Evolutionary conservation across 108 stramenopile genomes (phyloP).

Genomic region (Conticribra weissflogii): DNA sequence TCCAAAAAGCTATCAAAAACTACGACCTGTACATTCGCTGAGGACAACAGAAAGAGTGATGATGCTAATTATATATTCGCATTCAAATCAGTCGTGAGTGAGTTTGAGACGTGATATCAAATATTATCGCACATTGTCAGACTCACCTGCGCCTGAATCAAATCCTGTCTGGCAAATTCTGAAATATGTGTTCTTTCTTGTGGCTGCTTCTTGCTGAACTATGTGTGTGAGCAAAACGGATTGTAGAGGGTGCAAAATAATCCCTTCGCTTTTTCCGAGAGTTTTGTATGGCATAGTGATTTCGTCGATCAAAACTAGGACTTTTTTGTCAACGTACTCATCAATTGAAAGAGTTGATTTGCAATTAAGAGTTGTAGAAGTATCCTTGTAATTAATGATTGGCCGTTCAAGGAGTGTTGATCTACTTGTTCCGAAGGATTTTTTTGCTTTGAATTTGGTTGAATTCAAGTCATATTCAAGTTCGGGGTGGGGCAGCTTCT

Average conservation of each 20-base stretch:
- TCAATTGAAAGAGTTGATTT: no score
- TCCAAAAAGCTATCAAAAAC: slow-evolving; percentile 64
- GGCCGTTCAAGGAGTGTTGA: background rate
- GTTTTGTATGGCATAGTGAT: background rate
- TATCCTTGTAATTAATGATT: slow-evolving; percentile 20
- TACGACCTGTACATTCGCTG: slow-evolving; percentile 11
- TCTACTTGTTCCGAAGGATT: background rate
- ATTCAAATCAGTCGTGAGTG: background rate
- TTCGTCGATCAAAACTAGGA: no score
- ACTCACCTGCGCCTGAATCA: slow-evolving; percentile 51
- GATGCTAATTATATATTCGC: slow-evolving; percentile 2
- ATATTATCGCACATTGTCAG: background rate
- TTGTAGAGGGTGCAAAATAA: slow-evolving; percentile 58
- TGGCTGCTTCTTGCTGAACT: slow-evolving; percentile 15
- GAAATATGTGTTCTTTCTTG: slow-evolving; percentile 7
- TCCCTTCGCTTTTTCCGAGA: no score
- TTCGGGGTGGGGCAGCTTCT: background rate
- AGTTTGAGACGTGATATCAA: background rate
- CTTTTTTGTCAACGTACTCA: no score
- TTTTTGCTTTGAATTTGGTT: background rate
- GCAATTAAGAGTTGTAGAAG: background rate
- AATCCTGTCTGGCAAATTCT: slow-evolving; percentile 63
- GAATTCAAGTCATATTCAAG: slow-evolving; percentile 17
- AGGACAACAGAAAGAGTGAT: slow-evolving; percentile 39
- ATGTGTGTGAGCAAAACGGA: slow-evolving; percentile 33